Percentiles rank a stretch among this genome's conserved stretches.
Conservation (phyloP, 495 filamentous ascomycete genomes). For the Penicillium diatomitis region DNA sequence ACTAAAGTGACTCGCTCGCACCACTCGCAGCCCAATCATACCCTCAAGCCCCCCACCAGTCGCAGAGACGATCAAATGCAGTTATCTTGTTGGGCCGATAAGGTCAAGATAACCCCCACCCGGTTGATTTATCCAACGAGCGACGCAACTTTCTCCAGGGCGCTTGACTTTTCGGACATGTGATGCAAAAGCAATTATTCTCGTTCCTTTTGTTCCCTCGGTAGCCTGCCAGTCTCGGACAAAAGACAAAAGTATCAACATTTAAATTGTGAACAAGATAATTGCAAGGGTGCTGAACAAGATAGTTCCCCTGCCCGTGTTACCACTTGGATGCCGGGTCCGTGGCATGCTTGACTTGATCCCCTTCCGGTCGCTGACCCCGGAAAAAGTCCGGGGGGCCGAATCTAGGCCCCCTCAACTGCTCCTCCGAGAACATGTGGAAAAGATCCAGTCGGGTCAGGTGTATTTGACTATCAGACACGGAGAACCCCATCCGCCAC, state of each 20-base stretch:
- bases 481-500: too few relatives aligned
- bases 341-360: too few relatives aligned
- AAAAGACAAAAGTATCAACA: too few relatives aligned
- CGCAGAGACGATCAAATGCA: slow-evolving; percentile 14
- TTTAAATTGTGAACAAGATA: too few relatives aligned
- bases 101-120: background rate
- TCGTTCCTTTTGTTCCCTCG: too few relatives aligned
- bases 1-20: too few relatives aligned
- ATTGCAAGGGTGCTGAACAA: too few relatives aligned
- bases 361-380: slow-evolving; percentile 2
- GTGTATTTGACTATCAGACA: background rate
- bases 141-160: too few relatives aligned
- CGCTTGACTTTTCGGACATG: too few relatives aligned
- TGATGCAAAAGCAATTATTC: too few relatives aligned
- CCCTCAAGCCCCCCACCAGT: background rate
- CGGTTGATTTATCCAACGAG: too few relatives aligned
- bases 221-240: too few relatives aligned
- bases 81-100: slow-evolving; percentile 23
- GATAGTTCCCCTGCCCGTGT: background rate
- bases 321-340: background rate
- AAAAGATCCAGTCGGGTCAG: background rate
- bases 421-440: background rate
- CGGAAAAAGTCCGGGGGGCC: slow-evolving; percentile 13
- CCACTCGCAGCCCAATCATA: slow-evolving; percentile 12
- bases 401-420: background rate